Evolutionary conservation across 495 filamentous ascomycete genomes (phyloP), one percentile per base, ranked within the genome.

Genomic region (Lineolata rhizophorae): DNA sequence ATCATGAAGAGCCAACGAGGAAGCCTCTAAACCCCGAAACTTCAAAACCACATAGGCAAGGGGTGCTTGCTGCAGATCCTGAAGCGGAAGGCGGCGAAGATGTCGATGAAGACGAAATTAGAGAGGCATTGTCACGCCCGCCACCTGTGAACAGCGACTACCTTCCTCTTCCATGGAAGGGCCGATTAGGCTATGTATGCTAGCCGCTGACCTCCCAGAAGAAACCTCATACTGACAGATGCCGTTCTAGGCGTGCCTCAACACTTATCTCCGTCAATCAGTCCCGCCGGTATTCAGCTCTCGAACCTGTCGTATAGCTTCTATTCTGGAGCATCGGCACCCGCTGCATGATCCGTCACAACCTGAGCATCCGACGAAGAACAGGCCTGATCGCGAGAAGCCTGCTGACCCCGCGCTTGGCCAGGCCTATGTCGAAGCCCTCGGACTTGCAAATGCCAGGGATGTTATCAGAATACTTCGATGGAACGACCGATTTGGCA

Each of bases 401-500:
- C 61, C 71, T 3, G 60, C 78, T 0, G 60, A 72, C 38, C 42
- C 71, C 9, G 59, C 53, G 5, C 54, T 62, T 0, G 83, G 83
- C 0, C 61, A 72, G 31, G 56, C 54, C 32, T 92, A 73, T 37
- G 71, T 93, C 2, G 70, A 91, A 48, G 57, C 65, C 0, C 51
- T 97, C 4, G 78, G 79, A 2, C 54, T 94, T 4, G 66, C 74
- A 3, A 94, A 97, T 52, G 75, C 76, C 14, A 61, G 67, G 20
- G 84, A 94, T 42, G 65, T 94, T 4, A 53, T 64, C 20, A 92
- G 90, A 45, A 72, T 94, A 61, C 43, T 95, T 14, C 64, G 72
- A 2, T 97, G 87, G 87, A 94, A 95, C 46, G 81, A 93, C 37
- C 72, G 68, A 34, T 94, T 87, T 36, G 72, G 70, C 25, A 95